Evolutionary conservation across 2,329 filamentous ascomycete genomes (phyloP), one percentile per base, ranked within the genome.

Genomic region (Penicillium sp.): DNA sequence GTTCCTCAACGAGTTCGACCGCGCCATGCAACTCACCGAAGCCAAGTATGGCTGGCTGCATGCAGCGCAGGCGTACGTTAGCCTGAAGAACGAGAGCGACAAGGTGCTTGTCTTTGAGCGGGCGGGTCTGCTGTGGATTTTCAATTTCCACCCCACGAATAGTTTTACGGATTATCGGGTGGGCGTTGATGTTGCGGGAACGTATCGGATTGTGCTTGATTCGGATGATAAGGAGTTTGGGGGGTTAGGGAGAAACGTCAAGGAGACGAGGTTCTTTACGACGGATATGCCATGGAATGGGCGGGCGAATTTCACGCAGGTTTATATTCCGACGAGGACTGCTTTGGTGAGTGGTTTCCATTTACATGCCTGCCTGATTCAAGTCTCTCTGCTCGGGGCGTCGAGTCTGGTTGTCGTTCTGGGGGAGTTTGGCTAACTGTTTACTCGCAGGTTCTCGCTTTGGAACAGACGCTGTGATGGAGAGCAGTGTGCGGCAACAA

Each of bases 31-130:
- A 77, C 81, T 85, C 63, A 87, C 87, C 0, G 95, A 99, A 76
- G 86, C 86, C 60, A 93, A 92, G 76, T 96, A 94, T 72, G 92
- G 93, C 65, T 99, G 95, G 95, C 82, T 99, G 39, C 87, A 91
- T 72, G 81, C 89, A 1, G 80, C 88, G 0, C 94, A 98, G 77
- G 95, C 93, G 0, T 96, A 95, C 74, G 88, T 99, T 70, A 95
- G 90, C 61, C 83, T 98, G 67, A 99, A 98, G 84, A 88, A 99
- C 73, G 92, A 98, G 72, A 82, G 78, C 19, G 95, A 99, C 79
- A 99, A 98, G 80, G 88, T 98, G 44, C 87, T 99, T 64, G 93
- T 96, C 3, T 99, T 97, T 74, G 95, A 99, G 81, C 87, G 95
- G 35, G 95, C 87, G 1, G 93, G 93, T 0, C 79, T 96, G 59